A percentile compares a stretch with the other conserved stretches of the same genome.
Conservation (phyloP, 345 rosid genomes). For the Pseudoturritis turrita region DNA sequence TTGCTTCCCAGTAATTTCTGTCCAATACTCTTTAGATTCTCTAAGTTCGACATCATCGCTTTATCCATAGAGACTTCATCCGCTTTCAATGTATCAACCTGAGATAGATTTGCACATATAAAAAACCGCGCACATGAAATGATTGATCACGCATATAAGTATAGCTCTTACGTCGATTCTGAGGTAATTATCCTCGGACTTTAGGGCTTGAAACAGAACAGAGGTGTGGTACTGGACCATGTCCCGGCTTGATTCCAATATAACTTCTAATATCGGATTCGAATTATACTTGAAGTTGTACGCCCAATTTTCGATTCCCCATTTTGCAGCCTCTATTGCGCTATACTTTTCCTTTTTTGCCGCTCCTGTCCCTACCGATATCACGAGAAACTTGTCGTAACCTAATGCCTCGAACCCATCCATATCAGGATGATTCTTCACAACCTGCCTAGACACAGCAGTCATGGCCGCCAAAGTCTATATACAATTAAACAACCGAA, state of each 20-base stretch:
- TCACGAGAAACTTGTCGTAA: slow-evolving; percentile 43
- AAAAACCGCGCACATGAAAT: not conserved
- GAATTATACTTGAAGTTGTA: not conserved
- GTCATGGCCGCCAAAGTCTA: slow-evolving; percentile 55
- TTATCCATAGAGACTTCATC: slow-evolving; percentile 36
- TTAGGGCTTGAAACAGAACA: slow-evolving; percentile 41
- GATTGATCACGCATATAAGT: not conserved
- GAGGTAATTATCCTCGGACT: slow-evolving; percentile 43
- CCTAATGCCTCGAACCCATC: slow-evolving; percentile 28
- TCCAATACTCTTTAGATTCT: slow-evolving; percentile 37
- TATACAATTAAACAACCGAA: not conserved
- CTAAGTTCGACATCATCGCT: slow-evolving; percentile 39
- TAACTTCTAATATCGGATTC: slow-evolving; percentile 44
- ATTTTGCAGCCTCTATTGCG: slow-evolving; percentile 35
- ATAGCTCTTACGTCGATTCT: slow-evolving; percentile 45
- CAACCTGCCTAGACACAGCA: slow-evolving; percentile 40
- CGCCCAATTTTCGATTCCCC: slow-evolving; percentile 52
- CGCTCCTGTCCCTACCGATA: slow-evolving; percentile 28
- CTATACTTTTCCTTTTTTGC: slow-evolving; percentile 27
- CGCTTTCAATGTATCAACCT: slow-evolving; percentile 45
- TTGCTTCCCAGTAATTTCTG: slow-evolving; percentile 32
- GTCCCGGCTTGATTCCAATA: slow-evolving; percentile 34
- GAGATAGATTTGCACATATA: not conserved
- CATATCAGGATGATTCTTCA: slow-evolving; percentile 40
- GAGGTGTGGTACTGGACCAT: slow-evolving; percentile 53